phyloP scores from a whole-genome alignment of 2,329 filamentous ascomycete species.

The Monosporascus sp. region DNA sequence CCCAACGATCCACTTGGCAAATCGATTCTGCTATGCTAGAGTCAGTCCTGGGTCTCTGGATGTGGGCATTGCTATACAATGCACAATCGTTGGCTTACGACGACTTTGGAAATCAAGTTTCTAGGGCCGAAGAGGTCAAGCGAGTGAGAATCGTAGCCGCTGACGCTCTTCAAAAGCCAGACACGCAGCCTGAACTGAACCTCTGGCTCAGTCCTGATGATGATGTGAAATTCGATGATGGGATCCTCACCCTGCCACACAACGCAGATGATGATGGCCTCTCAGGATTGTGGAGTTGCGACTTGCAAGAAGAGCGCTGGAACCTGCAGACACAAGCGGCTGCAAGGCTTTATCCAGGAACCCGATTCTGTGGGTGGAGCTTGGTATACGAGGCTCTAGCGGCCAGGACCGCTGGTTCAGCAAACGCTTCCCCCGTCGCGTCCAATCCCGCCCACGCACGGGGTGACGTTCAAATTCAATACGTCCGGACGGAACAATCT shows the following conservation, averaged over 20 bases:
- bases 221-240: not conserved
- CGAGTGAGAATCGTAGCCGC: not conserved
- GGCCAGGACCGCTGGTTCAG: not conserved
- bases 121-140: not conserved
- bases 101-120: not conserved
- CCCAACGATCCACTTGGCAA: slow-evolving; percentile 4
- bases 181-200: slow-evolving; percentile 5
- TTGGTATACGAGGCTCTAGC: not conserved
- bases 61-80: slow-evolving; percentile 8
- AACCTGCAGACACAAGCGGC: no score
- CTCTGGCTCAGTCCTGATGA: slow-evolving; percentile 9
- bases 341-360: not conserved
- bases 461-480: not conserved
- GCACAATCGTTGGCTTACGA: not conserved
- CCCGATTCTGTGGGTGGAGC: not conserved
- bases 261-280: not conserved
- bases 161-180: not conserved
- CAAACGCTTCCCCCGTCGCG: no score
- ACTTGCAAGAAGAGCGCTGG: not conserved
- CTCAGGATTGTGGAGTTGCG: not conserved
- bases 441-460: no score
- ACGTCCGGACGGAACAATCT: not conserved
- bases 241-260: not conserved
- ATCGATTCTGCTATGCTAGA: slow-evolving; percentile 12
- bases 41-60: slow-evolving; percentile 12